Base-by-base conservation (phyloP, 2,329 filamentous ascomycete species). In the Berkeleyomyces basicola region DNA sequence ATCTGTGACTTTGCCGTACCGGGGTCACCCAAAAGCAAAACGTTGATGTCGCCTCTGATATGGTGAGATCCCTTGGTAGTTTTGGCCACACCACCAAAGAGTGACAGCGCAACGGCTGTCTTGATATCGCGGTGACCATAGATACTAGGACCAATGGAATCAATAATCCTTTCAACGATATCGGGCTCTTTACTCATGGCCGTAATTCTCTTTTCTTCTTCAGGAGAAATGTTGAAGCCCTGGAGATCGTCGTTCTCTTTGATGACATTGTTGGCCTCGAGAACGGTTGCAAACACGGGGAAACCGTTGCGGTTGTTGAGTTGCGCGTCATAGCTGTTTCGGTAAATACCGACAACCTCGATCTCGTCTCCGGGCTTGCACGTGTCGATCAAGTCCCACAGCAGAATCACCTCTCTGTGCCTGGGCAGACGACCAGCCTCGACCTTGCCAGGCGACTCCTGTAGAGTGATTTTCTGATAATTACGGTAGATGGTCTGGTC, bases 251-350 rank as follows among this genome's bases (percentile, higher is more conserved):
- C 93, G 71, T 99, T 93, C 0, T 92, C 86, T 74, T 99, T 99
- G 74, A 97, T 86, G 4, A 97, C 84, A 68, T 99, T 91, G 74
- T 99, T 99, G 36, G 95, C 95, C 74, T 99, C 93, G 3, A 99
- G 81, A 64, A 99, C 93, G 0, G 93, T 99, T 3, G 93, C 92
- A 73, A 99, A 99, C 43, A 99, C 93, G 0, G 93, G 93, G 75
- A 99, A 97, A 3, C 93, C 93, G 71, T 97, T 99, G 70, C 93
- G 92, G 77, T 96, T 97, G 76, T 99, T 99, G 62, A 99, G 81
- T 68, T 95, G 90, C 3, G 93, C 91, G 72, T 97, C 92, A 70
- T 96, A 99, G 76, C 95, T 97, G 78, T 99, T 99, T 69, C 90
- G 86, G 76, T 99, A 99, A 68, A 96, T 88, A 66, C 93, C 93